Percentiles rank a stretch among this genome's conserved stretches.
These are phyloP conservation scores for Fagopyrum esculentum DNA, from an alignment of 148 eudicot species.

Conservation along the genomic window DNA sequence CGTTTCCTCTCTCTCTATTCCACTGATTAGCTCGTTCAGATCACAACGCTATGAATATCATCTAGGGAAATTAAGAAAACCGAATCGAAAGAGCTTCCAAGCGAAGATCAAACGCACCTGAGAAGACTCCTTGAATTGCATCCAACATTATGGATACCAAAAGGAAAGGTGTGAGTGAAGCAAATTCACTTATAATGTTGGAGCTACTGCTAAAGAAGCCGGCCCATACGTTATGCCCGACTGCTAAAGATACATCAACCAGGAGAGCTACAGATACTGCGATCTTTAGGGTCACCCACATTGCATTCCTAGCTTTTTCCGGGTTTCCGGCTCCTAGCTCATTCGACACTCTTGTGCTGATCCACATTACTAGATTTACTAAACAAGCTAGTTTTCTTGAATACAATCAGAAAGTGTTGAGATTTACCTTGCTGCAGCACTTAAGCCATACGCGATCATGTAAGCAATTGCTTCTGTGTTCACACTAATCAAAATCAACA, in stretches of 20 bases:
- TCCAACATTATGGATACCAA: conserved; percentile 49
- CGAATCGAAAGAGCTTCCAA: neutral
- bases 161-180: conserved; percentile 57
- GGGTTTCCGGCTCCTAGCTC: conserved; percentile 75
- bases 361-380: neutral
- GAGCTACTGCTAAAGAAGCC: conserved; percentile 49
- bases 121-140: conserved; percentile 71
- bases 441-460: conserved; percentile 69
- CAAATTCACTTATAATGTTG: conserved; percentile 34
- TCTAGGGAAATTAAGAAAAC: neutral
- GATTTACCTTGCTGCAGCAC: conserved; percentile 71
- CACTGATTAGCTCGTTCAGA: too few species aligned
- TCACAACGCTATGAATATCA: too few species aligned
- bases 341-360: conserved; percentile 89
- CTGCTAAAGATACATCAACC: conserved; percentile 38
- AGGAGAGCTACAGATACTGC: conserved; percentile 39
- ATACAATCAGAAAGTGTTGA: neutral
- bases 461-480: conserved; percentile 71
- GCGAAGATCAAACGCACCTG: conserved; percentile 35
- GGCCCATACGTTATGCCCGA: conserved; percentile 70
- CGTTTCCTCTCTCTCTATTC: too few species aligned
- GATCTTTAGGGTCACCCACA: conserved; percentile 60
- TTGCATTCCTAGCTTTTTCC: conserved; percentile 55
- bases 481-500: conserved; percentile 35
- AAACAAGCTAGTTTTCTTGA: too few species aligned